Base-by-base conservation (phyloP, 148 eudicot species). In the Chenopodium berlandieri region DNA sequence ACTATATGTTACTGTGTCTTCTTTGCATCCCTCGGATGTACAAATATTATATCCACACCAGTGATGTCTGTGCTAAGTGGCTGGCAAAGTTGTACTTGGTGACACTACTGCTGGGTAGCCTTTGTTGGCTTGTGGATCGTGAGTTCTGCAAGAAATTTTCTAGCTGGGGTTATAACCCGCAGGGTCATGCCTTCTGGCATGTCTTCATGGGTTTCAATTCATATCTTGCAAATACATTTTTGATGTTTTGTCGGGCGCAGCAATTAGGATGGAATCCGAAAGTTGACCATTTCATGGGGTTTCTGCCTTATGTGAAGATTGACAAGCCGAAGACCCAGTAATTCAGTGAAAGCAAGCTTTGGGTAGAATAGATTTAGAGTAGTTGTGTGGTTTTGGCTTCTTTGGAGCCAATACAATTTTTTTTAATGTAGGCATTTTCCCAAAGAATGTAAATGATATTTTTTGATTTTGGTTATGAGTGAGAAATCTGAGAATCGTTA, bases 21-120 rank as follows among this genome's bases (percentile, higher is more conserved):
- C 94, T 95, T 27, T 95, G 98, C 91, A 90, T 93, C 85, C 98
- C 98, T 60, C 86, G 98, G 82, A 90, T 93, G 97, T 95, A 95
- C 93, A 95, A 95, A 83, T 93, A 95, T 67, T 93, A 95, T 78
- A 91, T 95, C 71, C 85, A 88, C 87, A 91, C 91, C 27, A 86
- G 83, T 25, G 91, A 95, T 70, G 78, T 78, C 80, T 73, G 82
- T 56, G 97, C 98, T 63, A 95, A 92, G 82, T 78, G 94, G 69
- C 85, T 95, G 67, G 97, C 95, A 10, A 95, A 91, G 87, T 75
- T 89, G 52, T 95, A 93, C 69, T 80, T 81, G 76, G 77, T 71
- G 20, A 93, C 96, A 58, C 77, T 93, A 37, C 77, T 88, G 19
- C 71, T 89, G 40, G 96, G 92, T 58, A 87, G 89, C 83, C 48